Conservation (phyloP, 352 stramenopile species). For the Phytopythium vexans region DNA sequence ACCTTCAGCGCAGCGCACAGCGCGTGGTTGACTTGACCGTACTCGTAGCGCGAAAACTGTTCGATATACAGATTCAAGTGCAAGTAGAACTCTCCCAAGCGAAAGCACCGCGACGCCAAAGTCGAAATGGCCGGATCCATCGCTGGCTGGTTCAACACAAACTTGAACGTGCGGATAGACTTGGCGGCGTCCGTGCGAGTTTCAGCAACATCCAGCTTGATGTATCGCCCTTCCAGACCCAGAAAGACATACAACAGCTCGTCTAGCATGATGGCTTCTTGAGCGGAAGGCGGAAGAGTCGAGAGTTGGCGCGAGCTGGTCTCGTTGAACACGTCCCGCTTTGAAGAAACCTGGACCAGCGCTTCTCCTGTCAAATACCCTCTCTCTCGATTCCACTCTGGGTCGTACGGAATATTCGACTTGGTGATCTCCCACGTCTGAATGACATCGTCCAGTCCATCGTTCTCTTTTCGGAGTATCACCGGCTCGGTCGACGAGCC, state of each 20-base stretch:
- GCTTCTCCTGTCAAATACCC: constrained; percentile 74
- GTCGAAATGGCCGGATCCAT: constrained; percentile 83
- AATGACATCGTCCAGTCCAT: constrained; percentile 40
- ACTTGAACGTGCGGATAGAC: constrained; percentile 45
- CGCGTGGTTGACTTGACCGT: constrained; percentile 92
- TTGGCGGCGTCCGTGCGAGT: constrained; percentile 27
- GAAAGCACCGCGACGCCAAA: constrained; percentile 62
- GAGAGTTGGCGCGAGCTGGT: constrained; percentile 63
- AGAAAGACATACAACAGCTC: constrained; percentile 81
- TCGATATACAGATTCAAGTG: constrained; percentile 78
- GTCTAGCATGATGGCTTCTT: constrained; percentile 82
- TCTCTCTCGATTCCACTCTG: constrained; percentile 79
- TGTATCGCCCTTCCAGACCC: constrained; percentile 80
- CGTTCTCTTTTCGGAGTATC: constrained; percentile 44
- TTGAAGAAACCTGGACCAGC: constrained; percentile 48
- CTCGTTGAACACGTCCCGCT: constrained; percentile 36
- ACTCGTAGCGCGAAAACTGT: constrained; percentile 86
- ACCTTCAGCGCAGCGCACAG: constrained; percentile 91
- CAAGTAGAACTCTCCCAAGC: constrained; percentile 76
- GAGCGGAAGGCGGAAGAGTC: constrained; percentile 65
- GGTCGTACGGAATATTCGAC: constrained; percentile 82
- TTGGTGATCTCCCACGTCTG: constrained; percentile 87
- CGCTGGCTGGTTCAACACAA: constrained; percentile 61
- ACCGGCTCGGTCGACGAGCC: constrained; percentile 30
- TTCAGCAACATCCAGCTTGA: constrained; percentile 62